Conservation (phyloP, 345 rosid genomes). For the Euphorbia pulcherrima region DNA sequence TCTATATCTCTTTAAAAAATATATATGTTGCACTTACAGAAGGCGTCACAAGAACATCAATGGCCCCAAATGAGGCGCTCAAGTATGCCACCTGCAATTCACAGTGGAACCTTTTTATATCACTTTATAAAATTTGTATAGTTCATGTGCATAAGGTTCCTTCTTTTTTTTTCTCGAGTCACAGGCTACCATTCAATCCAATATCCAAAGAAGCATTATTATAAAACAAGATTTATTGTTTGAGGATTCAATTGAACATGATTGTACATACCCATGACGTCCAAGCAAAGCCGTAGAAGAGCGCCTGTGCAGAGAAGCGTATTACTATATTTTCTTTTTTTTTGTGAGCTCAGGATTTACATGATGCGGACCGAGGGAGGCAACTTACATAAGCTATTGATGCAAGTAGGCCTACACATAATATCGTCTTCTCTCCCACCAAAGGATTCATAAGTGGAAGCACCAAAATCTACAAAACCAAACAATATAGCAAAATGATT, state of each 20-base stretch:
- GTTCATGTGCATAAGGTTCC: not conserved
- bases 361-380: not conserved
- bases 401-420: conserved; percentile 43
- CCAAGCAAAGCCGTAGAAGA: conserved; percentile 54
- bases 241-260: conserved; percentile 7
- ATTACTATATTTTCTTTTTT: not conserved
- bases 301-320: conserved; percentile 33
- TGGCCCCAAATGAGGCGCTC: conserved; percentile 51
- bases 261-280: conserved; percentile 51
- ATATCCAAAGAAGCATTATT: not conserved
- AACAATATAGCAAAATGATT: not conserved
- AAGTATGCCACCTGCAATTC: conserved; percentile 46
- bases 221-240: not conserved
- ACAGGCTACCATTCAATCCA: not conserved
- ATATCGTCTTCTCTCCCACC: conserved; percentile 44
- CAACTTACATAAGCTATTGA: conserved; percentile 51
- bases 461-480: conserved; percentile 37
- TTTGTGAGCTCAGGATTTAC: not conserved
- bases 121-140: not conserved
- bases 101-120: not conserved
- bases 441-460: conserved; percentile 46
- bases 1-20: too few species aligned
- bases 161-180: not conserved
- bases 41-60: conserved; percentile 45
- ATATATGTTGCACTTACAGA: conserved; percentile 27